Percentiles rank a stretch among this genome's conserved stretches.
phyloP scores from a whole-genome alignment of 2,329 filamentous ascomycete genomes.

The Penicillium sp. region DNA sequence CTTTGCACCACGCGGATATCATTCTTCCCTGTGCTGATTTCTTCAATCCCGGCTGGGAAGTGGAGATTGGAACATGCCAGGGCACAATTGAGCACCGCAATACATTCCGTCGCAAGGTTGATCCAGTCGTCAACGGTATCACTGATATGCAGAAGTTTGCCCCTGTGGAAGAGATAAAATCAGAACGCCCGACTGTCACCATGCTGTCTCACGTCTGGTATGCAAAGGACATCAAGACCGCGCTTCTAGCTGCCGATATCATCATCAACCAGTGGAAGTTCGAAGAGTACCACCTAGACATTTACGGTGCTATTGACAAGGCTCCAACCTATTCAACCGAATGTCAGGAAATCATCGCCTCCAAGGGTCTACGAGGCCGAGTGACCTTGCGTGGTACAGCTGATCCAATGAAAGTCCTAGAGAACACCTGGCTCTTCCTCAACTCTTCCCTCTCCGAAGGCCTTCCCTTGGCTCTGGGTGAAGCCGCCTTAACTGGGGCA shows the following conservation, averaged over 20 bases:
- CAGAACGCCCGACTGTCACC: constrained; percentile 63
- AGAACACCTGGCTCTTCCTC: constrained; percentile 61
- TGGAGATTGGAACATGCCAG: constrained; percentile 63
- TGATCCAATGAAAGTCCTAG: constrained; percentile 59
- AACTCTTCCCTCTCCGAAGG: constrained; percentile 53
- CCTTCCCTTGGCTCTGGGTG: constrained; percentile 50
- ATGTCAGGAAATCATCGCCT: constrained; percentile 62
- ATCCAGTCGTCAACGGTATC: constrained; percentile 69
- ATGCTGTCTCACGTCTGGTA: constrained; percentile 64
- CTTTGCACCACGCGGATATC: constrained; percentile 62
- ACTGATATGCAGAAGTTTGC: constrained; percentile 67
- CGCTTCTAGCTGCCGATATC: constrained; percentile 66
- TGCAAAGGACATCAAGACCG: constrained; percentile 67
- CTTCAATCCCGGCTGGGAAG: constrained; percentile 68
- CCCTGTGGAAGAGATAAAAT: constrained; percentile 63
- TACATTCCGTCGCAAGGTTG: constrained; percentile 63
- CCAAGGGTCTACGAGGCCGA: constrained; percentile 55
- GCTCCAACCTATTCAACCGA: constrained; percentile 64
- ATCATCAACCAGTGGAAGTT: constrained; percentile 71
- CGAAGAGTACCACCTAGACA: constrained; percentile 64
- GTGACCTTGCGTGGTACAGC: constrained; percentile 61
- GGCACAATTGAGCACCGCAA: constrained; percentile 62
- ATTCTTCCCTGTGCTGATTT: constrained; percentile 63
- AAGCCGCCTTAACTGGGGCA: constrained; percentile 51
- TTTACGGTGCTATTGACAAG: constrained; percentile 68